phyloP scores from a whole-genome alignment of 2,329 filamentous ascomycete genomes.

The Ceratocystis ficicola region DNA sequence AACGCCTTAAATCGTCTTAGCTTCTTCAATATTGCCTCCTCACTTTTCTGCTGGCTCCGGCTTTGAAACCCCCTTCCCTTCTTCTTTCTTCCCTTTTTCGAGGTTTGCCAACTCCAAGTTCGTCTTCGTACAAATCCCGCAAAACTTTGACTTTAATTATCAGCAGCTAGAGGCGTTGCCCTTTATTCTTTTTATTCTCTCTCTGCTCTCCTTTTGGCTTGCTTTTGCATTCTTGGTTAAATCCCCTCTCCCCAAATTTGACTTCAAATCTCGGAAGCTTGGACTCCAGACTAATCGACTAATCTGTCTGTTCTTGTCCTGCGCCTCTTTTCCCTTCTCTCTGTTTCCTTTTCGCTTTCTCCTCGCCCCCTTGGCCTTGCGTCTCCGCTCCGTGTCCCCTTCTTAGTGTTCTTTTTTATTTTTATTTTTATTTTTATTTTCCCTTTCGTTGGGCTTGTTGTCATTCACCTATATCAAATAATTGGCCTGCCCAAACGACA shows the following conservation, averaged over 20 bases:
- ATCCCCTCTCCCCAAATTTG: background rate
- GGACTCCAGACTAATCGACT: constrained; percentile 1
- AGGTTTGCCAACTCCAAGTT: background rate
- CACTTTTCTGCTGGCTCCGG: background rate
- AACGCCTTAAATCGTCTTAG: background rate
- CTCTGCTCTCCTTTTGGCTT: background rate
- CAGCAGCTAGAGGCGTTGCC: background rate
- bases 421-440: background rate
- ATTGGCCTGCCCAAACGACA: too few species aligned
- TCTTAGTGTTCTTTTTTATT: background rate
- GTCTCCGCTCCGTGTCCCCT: constrained; percentile 6
- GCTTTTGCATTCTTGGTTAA: background rate
- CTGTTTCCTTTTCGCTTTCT: background rate
- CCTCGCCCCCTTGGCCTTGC: background rate
- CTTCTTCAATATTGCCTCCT: background rate
- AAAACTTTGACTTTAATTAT: background rate
- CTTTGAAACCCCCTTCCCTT: background rate
- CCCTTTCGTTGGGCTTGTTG: background rate
- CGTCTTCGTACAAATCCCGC: constrained; percentile 9
- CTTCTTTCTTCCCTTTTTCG: background rate
- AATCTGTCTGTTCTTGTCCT: background rate
- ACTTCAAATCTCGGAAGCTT: constrained; percentile 4
- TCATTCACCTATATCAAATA: too few species aligned
- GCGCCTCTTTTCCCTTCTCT: background rate
- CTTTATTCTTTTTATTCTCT: background rate